Evolutionary conservation across 306 rosid species (phyloP).

Genomic region (Vigna hirtella): DNA sequence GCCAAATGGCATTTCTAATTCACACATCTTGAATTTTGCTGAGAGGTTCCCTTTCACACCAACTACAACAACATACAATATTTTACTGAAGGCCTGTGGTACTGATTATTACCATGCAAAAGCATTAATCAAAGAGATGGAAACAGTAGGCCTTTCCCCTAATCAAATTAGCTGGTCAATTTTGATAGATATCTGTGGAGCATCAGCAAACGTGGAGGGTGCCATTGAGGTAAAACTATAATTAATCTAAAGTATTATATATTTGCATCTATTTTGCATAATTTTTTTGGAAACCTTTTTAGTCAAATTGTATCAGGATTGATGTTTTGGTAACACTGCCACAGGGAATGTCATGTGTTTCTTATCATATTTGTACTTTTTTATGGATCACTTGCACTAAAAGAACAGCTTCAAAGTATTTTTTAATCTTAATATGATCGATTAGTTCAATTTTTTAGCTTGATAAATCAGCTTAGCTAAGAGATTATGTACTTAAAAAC

Average conservation of each 20-base stretch:
- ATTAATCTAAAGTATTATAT: conserved; percentile 26
- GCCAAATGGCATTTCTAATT: conserved; percentile 52
- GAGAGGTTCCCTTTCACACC: conserved; percentile 77
- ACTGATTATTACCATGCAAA: conserved; percentile 84
- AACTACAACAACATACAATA: conserved; percentile 81
- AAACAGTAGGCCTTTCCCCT: conserved; percentile 72
- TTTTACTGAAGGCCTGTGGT: conserved; percentile 94
- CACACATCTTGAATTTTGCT: conserved; percentile 56
- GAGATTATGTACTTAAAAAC: neutral
- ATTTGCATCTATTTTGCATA: conserved; percentile 22
- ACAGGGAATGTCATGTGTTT: conserved; percentile 21
- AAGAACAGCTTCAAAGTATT: neutral
- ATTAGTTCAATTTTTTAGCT: conserved; percentile 18
- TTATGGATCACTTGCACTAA: conserved; percentile 8
- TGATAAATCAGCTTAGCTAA: conserved; percentile 13
- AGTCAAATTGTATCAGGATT: conserved; percentile 43
- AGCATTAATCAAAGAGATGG: conserved; percentile 86
- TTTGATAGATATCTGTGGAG: conserved; percentile 82
- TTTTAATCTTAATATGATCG: conserved; percentile 9
- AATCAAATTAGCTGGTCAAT: conserved; percentile 91
- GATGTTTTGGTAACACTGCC: conserved; percentile 26
- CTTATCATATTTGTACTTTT: conserved; percentile 23
- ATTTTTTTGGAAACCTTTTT: conserved; percentile 24
- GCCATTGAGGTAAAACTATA: conserved; percentile 71
- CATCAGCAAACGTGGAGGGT: conserved; percentile 67